Base-by-base conservation (phyloP, 1,139 yeast genomes). In the Hansenula sp. region DNA sequence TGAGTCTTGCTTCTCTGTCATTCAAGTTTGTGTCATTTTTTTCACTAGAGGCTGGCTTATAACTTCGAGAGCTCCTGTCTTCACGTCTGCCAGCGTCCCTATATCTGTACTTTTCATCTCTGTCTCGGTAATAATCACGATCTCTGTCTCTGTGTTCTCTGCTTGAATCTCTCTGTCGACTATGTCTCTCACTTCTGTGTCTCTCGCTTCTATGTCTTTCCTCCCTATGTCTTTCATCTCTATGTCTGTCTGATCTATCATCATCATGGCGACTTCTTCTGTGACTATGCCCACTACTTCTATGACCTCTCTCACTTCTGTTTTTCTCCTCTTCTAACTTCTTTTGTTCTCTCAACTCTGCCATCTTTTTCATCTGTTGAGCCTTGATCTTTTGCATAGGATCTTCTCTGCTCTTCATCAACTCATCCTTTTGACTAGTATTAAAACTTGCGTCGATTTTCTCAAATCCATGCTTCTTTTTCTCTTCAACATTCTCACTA, bases 311-410 rank as follows among this genome's bases (percentile, higher is more conserved):
- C 8, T 19, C 22, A 6, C 13, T 16, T 6, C 5, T 24, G 8
- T 24, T 24, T 11, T 24, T 24, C 26, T 24, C 26, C 4, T 24
- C 26, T 11, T 42, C 20, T 31, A 16, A 22, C 14, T 43, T 42
- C 17, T 46, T 42, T 19, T 36, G 43, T 13, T 43, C 12, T 27
- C 42, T 17, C 32, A 46, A 48, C 31, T 52, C 46, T 27, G 48
- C 28, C 37, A 45, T 37, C 37, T 46, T 56, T 45, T 60, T 65
- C 51, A 65, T 55, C 44, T 69, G 73, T 42, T 68, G 69, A 45
- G 63, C 57, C 49, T 65, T 67, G 18, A 80, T 73, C 44, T 63
- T 68, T 44, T 71, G 55, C 65, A 81, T 65, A 1, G 87, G 87
- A 51, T 81, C 88, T 35, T 75, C 76, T 24, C 66, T 62, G 2